Percentiles rank a stretch among this genome's conserved stretches.
These are phyloP conservation scores for Pleurotus djamor DNA, from an alignment of 768 basidiomycete species.

Conservation along the genomic window DNA sequence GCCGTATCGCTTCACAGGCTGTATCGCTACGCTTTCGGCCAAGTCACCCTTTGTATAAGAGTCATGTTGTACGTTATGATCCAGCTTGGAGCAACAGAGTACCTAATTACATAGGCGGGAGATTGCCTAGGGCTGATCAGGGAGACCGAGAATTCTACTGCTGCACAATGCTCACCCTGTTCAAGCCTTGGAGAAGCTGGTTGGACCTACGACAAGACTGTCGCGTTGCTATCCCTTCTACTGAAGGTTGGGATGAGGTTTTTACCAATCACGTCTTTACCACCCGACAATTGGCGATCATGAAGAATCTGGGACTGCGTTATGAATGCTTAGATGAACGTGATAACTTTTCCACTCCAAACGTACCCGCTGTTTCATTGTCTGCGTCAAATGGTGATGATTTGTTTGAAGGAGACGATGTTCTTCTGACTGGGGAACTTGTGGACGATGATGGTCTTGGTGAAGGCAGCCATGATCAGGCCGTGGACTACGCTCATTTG, in stretches of 20 bases:
- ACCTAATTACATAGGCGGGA: background rate
- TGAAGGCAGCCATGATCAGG: background rate
- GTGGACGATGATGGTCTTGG: background rate
- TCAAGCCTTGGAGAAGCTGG: background rate
- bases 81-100: background rate
- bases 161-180: background rate
- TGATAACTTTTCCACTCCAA: conserved; percentile 23
- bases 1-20: no score
- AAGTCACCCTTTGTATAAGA: background rate
- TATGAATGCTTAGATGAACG: conserved; percentile 27
- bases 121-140: background rate
- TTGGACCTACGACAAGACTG: no score
- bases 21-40: background rate
- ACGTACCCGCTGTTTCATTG: no score
- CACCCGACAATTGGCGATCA: conserved; percentile 10
- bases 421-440: no score
- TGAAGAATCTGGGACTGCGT: conserved; percentile 21
- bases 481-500: no score
- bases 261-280: conserved; percentile 14
- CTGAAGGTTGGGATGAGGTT: conserved; percentile 13
- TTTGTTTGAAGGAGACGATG: conserved; percentile 9
- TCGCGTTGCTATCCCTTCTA: no score
- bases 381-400: no score
- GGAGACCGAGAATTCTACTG: background rate
- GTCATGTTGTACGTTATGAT: background rate